Base-by-base conservation (phyloP, 139 green algal species). In the Nannochloris sp. region DNA sequence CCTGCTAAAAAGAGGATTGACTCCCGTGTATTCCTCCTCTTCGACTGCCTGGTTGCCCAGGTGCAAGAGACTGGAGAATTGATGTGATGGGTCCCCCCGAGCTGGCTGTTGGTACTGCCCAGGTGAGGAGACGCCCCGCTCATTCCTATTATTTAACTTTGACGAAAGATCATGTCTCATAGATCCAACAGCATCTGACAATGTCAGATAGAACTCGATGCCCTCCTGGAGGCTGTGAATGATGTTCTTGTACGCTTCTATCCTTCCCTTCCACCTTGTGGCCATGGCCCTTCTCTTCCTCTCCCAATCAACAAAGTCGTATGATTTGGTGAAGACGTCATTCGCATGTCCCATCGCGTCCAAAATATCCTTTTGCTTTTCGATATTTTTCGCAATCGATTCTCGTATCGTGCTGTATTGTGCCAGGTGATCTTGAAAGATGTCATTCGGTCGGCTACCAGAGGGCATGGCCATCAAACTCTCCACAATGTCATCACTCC, bases 401-500 rank as follows among this genome's bases (percentile, higher is more conserved):
- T 54, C 58, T 3, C 68, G 64, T 25, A 95, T 70, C 4, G 62
- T 50, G 23, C 93, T 81, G 62, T 96, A 97, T 73, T 95, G 96
- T 44, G 78, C 72, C 5, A 97, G 62, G 80, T 97, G 87, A 15
- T 61, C 40, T 43, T 64, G 64, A 70, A 92, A 95, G 11, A 95
- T 68, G 24, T 44, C 16, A 46, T 61, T 15, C 21, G 73, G 61
- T 18, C 93, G 84, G 14, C 69, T 24, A 25, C 57, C 55, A 21
- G 51, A 55, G 53, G 60, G 63, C 10, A 57, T 69, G 12, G 78
- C 73, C 88, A 96, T 90, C 60, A 97, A 73, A 65, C 82, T 81
- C 14, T 85, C 82, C 74, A 97, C 74, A 43, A 96, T 85, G 81
- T 97, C 93, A 79, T 97, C 90, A 54, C 76, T 81, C 50, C 60